Base-by-base conservation (phyloP, 768 basidiomycete species). In the Collybia nuda region DNA sequence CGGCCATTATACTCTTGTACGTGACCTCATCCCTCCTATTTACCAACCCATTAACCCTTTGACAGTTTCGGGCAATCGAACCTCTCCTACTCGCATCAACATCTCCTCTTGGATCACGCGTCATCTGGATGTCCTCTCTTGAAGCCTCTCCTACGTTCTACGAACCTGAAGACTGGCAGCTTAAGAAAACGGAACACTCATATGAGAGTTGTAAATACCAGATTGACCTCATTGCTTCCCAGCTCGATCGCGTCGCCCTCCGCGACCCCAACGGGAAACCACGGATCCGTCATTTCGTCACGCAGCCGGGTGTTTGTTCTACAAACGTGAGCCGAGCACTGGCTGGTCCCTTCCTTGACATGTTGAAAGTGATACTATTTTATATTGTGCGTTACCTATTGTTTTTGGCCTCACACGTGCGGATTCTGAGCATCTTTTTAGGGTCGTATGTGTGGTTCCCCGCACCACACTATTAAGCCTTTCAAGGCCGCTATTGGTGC, bases 71-170 rank as follows among this genome's bases (percentile, higher is more conserved):
- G 29, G 69, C 76, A 14, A 67, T 93, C 21, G 71, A 85, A 56
- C 71, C 70, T 1, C 65, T 80, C 18, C 73, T 93, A 12, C 55
- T 68, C 12, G 74, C 75, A 22, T 75, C 78, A 18, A 66, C 70
- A 3, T 70, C 63, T 21, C 61, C 66, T 2, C 62, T 70, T 2
- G 75, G 76, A 23, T 71, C 83, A 2, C 79, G 90, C 28, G 80
- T 93, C 5, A 66, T 93, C 12, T 94, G 92, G 92, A 82, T 81
- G 52, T 88, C 90, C 4, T 92, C 90, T 5, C 60, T 86, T 6
- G 85, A 86, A 65, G 78, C 84, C 0, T 70, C 68, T 6, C 76
- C 83, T 0, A 56, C 66, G 15, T 78, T 67, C 52, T 88, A 82
- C 55, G 76, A 85, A 48, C 61, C 74, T 0, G 74, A 79, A 23